phyloP scores from a whole-genome alignment of 495 filamentous ascomycete species.

The Bathelium albidoporum region DNA sequence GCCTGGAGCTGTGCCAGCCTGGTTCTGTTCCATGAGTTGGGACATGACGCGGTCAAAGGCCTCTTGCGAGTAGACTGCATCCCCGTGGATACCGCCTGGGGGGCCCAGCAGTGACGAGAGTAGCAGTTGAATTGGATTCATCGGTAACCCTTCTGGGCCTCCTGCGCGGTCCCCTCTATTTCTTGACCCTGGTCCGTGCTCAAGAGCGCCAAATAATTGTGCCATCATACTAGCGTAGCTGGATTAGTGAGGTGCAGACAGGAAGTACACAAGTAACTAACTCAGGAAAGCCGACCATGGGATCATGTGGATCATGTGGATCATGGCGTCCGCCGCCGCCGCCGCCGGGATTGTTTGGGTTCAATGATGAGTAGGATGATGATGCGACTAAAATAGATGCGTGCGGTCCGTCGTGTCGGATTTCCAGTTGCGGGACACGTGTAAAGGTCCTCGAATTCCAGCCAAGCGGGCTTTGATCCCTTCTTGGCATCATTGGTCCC shows the following conservation, averaged over 20 bases:
- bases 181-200: neutral
- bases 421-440: neutral
- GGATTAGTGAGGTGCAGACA: neutral
- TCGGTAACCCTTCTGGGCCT: neutral
- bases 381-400: too few species aligned
- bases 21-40: slow-evolving; percentile 73
- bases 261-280: neutral
- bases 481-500: neutral
- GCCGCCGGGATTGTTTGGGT: neutral
- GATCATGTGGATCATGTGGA: neutral
- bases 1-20: slow-evolving; percentile 64
- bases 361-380: neutral
- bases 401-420: neutral
- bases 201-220: neutral
- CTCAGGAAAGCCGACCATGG: neutral
- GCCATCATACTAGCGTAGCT: neutral
- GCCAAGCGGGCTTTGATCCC: neutral
- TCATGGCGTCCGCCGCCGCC: neutral
- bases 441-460: neutral
- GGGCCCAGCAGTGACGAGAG: neutral
- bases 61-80: slow-evolving; percentile 88
- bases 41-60: slow-evolving; percentile 82
- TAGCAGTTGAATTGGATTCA: neutral
- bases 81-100: slow-evolving; percentile 47
- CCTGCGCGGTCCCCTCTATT: neutral